phyloP scores from a whole-genome alignment of 2,329 filamentous ascomycete species.

The Chrysoporthe austroafricana region DNA sequence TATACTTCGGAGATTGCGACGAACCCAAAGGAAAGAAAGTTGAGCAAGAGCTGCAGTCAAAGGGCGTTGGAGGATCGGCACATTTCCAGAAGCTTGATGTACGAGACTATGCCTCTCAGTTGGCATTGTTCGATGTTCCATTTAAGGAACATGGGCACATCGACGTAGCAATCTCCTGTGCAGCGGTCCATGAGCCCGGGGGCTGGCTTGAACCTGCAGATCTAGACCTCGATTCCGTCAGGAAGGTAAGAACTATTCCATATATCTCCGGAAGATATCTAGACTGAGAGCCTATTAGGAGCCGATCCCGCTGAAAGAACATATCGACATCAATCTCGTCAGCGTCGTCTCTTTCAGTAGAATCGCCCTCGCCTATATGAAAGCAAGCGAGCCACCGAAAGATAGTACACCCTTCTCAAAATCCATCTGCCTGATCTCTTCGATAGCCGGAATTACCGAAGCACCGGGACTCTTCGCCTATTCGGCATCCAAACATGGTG shows the following conservation, averaged over 20 bases:
- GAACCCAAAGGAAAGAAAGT: conserved; percentile 30
- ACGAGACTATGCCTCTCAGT: conserved; percentile 47
- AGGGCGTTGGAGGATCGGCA: conserved; percentile 31
- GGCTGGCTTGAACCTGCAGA: conserved; percentile 52
- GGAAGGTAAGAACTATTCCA: conserved; percentile 36
- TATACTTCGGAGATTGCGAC: conserved; percentile 37
- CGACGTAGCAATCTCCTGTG: conserved; percentile 53
- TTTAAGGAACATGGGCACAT: conserved; percentile 48
- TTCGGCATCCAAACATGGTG: conserved; percentile 52
- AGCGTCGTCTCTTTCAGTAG: conserved; percentile 52
- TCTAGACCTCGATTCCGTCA: conserved; percentile 47
- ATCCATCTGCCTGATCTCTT: conserved; percentile 39
- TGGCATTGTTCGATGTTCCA: conserved; percentile 51
- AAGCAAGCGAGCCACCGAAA: conserved; percentile 31
- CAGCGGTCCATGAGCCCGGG: conserved; percentile 46
- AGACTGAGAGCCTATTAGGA: conserved; percentile 28
- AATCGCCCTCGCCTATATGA: conserved; percentile 55
- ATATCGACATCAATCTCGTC: conserved; percentile 51
- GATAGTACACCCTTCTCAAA: conserved; percentile 20
- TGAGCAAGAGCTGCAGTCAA: conserved; percentile 23
- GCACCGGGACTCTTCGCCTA: conserved; percentile 52
- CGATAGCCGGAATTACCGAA: conserved; percentile 52
- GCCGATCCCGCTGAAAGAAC: conserved; percentile 40
- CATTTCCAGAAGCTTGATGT: conserved; percentile 50
- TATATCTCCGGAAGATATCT: neutral